phyloP scores from a whole-genome alignment of 225 moss, liverwort and hornwort species.

The Straminergon stramineum region DNA sequence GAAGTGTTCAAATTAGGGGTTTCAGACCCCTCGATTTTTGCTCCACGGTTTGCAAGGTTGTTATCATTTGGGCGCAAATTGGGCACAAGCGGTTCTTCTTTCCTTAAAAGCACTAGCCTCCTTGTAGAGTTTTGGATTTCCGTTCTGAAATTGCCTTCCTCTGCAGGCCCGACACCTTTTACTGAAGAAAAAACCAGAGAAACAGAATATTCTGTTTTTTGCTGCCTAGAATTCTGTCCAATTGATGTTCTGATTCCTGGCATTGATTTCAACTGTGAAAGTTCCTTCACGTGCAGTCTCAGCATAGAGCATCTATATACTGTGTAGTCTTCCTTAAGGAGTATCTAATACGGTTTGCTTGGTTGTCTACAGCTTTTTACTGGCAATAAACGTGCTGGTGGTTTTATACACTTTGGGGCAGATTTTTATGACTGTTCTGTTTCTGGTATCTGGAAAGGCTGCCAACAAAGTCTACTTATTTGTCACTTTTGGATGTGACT shows the following conservation, averaged over 20 bases:
- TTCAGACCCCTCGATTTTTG: not conserved
- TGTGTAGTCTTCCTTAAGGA: not conserved
- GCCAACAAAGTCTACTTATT: constrained; percentile 23
- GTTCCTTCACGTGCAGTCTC: not conserved
- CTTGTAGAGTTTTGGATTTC: not conserved
- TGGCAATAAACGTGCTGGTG: constrained; percentile 41
- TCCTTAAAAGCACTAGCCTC: not conserved
- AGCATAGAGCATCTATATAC: not conserved
- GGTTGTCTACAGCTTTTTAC: constrained; percentile 24
- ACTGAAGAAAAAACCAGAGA: not conserved
- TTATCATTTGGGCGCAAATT: not conserved
- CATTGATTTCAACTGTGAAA: not conserved
- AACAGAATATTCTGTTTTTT: not conserved
- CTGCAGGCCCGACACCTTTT: not conserved
- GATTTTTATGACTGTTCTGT: constrained; percentile 19
- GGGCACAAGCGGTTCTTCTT: not conserved
- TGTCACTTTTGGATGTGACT: constrained; percentile 33
- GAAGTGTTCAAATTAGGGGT: not conserved
- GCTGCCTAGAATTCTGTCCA: not conserved
- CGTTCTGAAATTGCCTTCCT: not conserved
- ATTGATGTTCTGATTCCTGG: not conserved
- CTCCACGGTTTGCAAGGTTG: not conserved
- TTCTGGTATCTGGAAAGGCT: constrained; percentile 21
- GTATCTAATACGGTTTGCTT: not conserved
- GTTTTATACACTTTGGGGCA: constrained; percentile 29